Percentiles rank a stretch among this genome's conserved stretches.
Conservation (phyloP, 2,329 filamentous ascomycete species). For the Acephala macrosclerotiorum region DNA sequence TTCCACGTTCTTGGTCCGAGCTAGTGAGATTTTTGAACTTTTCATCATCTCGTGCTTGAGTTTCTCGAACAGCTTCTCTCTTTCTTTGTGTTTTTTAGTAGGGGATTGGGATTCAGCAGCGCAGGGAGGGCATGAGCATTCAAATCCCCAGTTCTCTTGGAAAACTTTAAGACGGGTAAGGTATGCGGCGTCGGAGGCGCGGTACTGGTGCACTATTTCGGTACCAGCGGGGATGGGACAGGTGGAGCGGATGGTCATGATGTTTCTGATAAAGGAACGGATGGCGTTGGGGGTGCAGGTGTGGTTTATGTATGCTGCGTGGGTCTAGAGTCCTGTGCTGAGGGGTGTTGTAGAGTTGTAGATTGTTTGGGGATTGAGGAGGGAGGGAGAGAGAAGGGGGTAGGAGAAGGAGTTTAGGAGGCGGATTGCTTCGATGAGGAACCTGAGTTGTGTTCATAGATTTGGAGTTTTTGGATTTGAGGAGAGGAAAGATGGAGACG, state of each 20-base stretch:
- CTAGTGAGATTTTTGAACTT: background rate
- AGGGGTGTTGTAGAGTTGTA: constrained; percentile 3
- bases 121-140: constrained; percentile 26
- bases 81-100: constrained; percentile 16
- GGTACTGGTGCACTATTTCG: constrained; percentile 31
- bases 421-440: constrained; percentile 30
- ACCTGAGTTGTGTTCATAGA: constrained; percentile 10
- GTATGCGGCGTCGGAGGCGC: constrained; percentile 23
- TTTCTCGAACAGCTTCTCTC: constrained; percentile 21
- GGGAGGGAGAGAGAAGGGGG: constrained; percentile 23
- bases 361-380: constrained; percentile 20
- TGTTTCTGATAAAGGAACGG: constrained; percentile 29
- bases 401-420: constrained; percentile 31
- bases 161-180: constrained; percentile 16
- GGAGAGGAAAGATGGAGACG: background rate
- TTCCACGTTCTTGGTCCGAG: constrained; percentile 23
- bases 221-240: constrained; percentile 20
- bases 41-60: constrained; percentile 24
- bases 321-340: constrained; percentile 28
- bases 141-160: constrained; percentile 24
- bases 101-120: constrained; percentile 16
- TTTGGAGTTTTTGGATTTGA: background rate
- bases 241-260: constrained; percentile 29
- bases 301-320: constrained; percentile 30
- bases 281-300: constrained; percentile 29